Conservation (phyloP, 495 filamentous ascomycete genomes). For the Aspergillus funiculosus region DNA sequence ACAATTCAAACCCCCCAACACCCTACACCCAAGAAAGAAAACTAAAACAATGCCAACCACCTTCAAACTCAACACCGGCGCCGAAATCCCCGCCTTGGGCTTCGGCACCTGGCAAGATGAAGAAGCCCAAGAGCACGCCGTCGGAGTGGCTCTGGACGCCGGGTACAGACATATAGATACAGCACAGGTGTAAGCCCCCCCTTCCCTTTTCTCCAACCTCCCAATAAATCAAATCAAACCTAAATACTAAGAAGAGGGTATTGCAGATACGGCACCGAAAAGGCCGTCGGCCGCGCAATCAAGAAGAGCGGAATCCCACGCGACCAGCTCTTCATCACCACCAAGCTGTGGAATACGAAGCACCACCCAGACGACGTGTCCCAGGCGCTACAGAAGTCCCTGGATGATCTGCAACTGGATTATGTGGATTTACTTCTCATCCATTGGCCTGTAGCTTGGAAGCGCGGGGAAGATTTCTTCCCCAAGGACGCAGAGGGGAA, state of each 20-base stretch:
- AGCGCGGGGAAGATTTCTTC: slow-evolving; percentile 33
- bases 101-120: slow-evolving; percentile 50
- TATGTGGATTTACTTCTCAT: slow-evolving; percentile 70
- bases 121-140: slow-evolving; percentile 41
- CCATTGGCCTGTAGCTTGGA: slow-evolving; percentile 59
- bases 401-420: slow-evolving; percentile 54
- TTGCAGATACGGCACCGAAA: slow-evolving; percentile 45
- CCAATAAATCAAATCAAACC: not conserved
- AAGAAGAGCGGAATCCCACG: slow-evolving; percentile 50
- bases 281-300: slow-evolving; percentile 53
- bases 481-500: slow-evolving; percentile 43
- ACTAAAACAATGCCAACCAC: slow-evolving; percentile 26
- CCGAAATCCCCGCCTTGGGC: slow-evolving; percentile 44
- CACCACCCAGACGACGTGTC: slow-evolving; percentile 59
- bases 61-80: slow-evolving; percentile 46
- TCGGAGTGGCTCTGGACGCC: slow-evolving; percentile 43
- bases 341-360: slow-evolving; percentile 64
- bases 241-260: not conserved
- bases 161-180: slow-evolving; percentile 62
- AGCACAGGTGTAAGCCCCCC: slow-evolving; percentile 39
- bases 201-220: not conserved
- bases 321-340: slow-evolving; percentile 60
- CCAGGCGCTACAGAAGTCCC: slow-evolving; percentile 53
- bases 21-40: not conserved
- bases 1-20: not conserved